Evolutionary conservation across 495 filamentous ascomycete genomes (phyloP), one percentile per base, ranked within the genome.

Genomic region (Monascus purpureus): DNA sequence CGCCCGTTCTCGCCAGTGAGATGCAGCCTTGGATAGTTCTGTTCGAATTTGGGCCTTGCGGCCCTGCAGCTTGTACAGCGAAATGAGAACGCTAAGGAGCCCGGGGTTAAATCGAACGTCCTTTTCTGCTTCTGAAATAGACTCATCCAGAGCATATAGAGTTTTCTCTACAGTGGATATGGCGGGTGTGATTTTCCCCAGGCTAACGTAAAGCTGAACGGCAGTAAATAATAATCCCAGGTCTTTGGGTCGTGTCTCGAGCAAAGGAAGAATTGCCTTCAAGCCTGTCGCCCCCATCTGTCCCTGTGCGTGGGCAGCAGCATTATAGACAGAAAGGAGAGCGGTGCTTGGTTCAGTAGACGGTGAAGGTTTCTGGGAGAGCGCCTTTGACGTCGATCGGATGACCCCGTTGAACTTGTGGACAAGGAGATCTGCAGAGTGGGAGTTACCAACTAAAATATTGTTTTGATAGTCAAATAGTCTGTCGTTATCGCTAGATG

Each of bases 61-160:
- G 33, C 77, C 76, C 53, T 92, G 80, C 2, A 63, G 59, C 37
- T 72, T 70, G 55, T 94, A 93, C 1, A 99, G 62, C 2, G 82
- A 76, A 9, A 94, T 75, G 3, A 85, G 65, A 2, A 84, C 63
- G n/a, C 80, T 82, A 11, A 94, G 68, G 0, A 99, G 62, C 16
- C 92, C 92, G 0, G 92, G 90, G 19, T 83, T 75, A 50, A 75
- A 92, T 17, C 84, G 80, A 18, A 79, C 73, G 18, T 75, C 68
- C 31, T 72, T 63, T 38, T 84, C 72, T 17, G 67, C 49, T 32
- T 73, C 50, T 8, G 75, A 70, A 6, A 63, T 65, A 8, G 74
- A 74, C 20, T 69, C 55, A 40, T 88, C 82, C n/a, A 93, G 67
- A 12, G 67, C 68, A 37, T 66, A 71, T 24, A 93, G 64, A 41